A percentile compares a stretch with the other conserved stretches of the same genome.
Evolutionary conservation across 192 early-diverging fungal species (phyloP).

Genomic region (Chytriomyces confervae): DNA sequence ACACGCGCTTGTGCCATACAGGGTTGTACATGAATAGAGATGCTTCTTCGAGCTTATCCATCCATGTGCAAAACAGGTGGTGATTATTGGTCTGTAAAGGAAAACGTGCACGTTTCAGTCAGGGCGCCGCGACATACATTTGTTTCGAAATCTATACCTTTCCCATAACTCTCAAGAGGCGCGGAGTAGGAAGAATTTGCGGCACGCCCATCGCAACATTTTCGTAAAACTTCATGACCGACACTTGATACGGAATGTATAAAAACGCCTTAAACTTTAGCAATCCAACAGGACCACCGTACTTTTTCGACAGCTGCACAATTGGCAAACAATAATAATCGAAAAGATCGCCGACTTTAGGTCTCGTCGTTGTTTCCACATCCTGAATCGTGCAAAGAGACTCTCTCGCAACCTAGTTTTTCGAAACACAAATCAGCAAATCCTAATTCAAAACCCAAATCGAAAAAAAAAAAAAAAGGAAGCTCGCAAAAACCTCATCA

Average conservation of each 20-base stretch:
- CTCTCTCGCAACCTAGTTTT: background rate
- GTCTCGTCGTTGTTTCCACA: background rate
- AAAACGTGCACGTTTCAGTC: background rate
- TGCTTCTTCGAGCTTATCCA: slow-evolving; percentile 29
- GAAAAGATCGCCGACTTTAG: slow-evolving; percentile 5
- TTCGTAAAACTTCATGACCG: slow-evolving; percentile 35
- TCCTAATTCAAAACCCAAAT: background rate
- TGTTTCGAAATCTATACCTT: background rate
- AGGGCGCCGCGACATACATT: too few species aligned
- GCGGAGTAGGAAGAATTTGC: slow-evolving; percentile 33
- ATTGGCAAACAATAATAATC: slow-evolving; percentile 15
- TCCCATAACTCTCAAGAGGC: slow-evolving; percentile 9
- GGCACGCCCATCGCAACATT: slow-evolving; percentile 33
- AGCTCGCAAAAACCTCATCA: background rate
- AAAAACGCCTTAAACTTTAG: slow-evolving; percentile 10
- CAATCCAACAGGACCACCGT: slow-evolving; percentile 19
- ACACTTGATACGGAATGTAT: slow-evolving; percentile 25
- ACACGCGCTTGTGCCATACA: background rate
- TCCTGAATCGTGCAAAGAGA: background rate
- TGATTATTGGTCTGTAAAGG: background rate
- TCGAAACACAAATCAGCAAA: background rate
- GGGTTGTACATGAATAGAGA: background rate
- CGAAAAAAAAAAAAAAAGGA: too few species aligned
- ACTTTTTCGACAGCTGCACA: slow-evolving; percentile 17
- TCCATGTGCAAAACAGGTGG: slow-evolving; percentile 17